Percentiles rank a stretch among this genome's conserved stretches.
Evolutionary conservation across 23 red algal genomes (phyloP).

Genomic region (Pyropia yezoensis): DNA sequence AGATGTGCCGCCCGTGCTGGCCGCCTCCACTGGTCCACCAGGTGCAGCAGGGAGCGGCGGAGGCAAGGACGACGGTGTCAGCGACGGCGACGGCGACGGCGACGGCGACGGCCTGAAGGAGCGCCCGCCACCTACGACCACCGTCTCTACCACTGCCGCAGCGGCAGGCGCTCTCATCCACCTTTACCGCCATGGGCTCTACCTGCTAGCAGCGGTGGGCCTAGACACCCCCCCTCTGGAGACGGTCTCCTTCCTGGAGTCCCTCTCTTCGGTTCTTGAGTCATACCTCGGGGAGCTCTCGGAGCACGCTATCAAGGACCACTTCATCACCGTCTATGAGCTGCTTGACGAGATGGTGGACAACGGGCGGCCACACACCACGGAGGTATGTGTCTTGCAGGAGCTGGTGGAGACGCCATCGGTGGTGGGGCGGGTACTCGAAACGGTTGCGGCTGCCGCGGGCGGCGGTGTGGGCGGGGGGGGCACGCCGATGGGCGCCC

Average conservation of each 20-base stretch:
- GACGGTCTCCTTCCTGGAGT: constrained; percentile 58
- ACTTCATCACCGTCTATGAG: constrained; percentile 94
- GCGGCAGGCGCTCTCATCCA: constrained; percentile 55
- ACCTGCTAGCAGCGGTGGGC: constrained; percentile 49
- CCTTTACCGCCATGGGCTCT: constrained; percentile 48
- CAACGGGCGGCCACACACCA: constrained; percentile 58
- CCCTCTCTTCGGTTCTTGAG: constrained; percentile 37
- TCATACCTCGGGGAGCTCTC: constrained; percentile 86
- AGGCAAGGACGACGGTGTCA: no score
- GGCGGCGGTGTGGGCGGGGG: background rate
- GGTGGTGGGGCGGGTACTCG: constrained; percentile 53
- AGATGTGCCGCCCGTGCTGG: constrained; percentile 36
- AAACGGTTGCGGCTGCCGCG: constrained; percentile 27
- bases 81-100: no score
- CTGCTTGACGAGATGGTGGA: constrained; percentile 92
- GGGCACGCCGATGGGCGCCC: background rate
- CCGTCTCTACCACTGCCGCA: constrained; percentile 5
- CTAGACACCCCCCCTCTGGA: constrained; percentile 35
- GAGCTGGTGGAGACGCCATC: constrained; percentile 67
- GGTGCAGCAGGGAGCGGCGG: background rate
- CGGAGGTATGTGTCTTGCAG: constrained; percentile 60
- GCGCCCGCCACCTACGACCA: no score
- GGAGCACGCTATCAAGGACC: constrained; percentile 90
- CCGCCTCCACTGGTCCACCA: background rate
- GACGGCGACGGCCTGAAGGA: background rate